These are phyloP conservation scores for Triangularia verruculosa DNA, from an alignment of 2,329 filamentous ascomycete species.

Conservation along the genomic window DNA sequence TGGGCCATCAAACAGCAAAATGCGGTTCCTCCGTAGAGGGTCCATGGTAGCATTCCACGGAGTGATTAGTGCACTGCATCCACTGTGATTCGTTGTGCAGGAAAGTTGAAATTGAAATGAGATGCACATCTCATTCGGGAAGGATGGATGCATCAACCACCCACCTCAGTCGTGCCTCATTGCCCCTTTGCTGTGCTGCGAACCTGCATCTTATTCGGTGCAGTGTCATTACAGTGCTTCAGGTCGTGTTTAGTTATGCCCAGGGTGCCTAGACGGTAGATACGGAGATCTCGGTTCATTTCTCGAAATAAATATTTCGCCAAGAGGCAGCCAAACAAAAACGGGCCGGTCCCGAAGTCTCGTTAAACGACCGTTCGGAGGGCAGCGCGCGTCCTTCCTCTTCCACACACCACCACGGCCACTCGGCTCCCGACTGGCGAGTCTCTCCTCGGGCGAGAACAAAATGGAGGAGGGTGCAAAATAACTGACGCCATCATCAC, in stretches of 20 bases:
- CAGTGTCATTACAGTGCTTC: neutral
- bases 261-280: neutral
- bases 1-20: neutral
- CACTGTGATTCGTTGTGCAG: neutral
- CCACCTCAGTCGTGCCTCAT: neutral
- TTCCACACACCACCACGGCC: neutral
- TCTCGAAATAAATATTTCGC: neutral
- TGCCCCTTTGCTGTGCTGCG: neutral
- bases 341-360: neutral
- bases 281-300: neutral
- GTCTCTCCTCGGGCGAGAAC: neutral
- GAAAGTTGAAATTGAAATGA: neutral
- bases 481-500: neutral
- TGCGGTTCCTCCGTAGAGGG: neutral
- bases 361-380: neutral
- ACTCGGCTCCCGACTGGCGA: neutral
- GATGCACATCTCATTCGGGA: neutral
- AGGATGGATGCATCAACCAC: neutral
- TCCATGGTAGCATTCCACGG: neutral
- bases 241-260: neutral
- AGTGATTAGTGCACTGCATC: neutral
- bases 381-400: neutral
- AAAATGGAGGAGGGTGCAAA: neutral
- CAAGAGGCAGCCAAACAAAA: neutral
- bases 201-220: neutral